These are phyloP conservation scores for Alternaria postmessia DNA, from an alignment of 2,329 filamentous ascomycete genomes.

Conservation along the genomic window DNA sequence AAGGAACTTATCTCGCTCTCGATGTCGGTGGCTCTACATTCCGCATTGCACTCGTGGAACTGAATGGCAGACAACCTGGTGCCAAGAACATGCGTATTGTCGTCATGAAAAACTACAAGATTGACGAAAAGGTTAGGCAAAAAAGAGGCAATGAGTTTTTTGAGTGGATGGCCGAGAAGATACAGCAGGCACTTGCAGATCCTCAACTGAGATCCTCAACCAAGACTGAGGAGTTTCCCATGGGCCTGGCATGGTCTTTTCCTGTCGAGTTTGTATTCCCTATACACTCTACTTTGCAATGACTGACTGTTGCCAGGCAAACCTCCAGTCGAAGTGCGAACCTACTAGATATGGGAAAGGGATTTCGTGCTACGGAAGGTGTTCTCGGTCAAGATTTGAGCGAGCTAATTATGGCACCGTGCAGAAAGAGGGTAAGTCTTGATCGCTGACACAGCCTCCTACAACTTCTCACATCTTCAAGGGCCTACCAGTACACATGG, in stretches of 20 bases:
- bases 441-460: constrained; percentile 2
- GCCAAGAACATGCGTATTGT: constrained; percentile 62
- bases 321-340: constrained; percentile 66
- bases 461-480: constrained; percentile 31
- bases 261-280: constrained; percentile 61
- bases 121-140: constrained; percentile 64
- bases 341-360: constrained; percentile 71
- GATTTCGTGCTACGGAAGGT: constrained; percentile 67
- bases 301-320: constrained; percentile 52
- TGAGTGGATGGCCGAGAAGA: constrained; percentile 71
- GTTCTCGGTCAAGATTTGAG: constrained; percentile 67
- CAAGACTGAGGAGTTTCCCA: constrained; percentile 56
- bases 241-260: constrained; percentile 73
- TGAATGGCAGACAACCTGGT: constrained; percentile 58
- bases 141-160: constrained; percentile 67
- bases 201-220: constrained; percentile 50
- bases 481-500: constrained; percentile 65
- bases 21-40: constrained; percentile 74
- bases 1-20: constrained; percentile 67
- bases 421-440: constrained; percentile 56
- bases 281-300: not conserved
- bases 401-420: constrained; percentile 66
- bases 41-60: constrained; percentile 66
- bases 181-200: constrained; percentile 61
- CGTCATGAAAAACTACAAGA: constrained; percentile 62